Base-by-base conservation (phyloP, 106 monocot species). In the Iris macrosiphon region DNA sequence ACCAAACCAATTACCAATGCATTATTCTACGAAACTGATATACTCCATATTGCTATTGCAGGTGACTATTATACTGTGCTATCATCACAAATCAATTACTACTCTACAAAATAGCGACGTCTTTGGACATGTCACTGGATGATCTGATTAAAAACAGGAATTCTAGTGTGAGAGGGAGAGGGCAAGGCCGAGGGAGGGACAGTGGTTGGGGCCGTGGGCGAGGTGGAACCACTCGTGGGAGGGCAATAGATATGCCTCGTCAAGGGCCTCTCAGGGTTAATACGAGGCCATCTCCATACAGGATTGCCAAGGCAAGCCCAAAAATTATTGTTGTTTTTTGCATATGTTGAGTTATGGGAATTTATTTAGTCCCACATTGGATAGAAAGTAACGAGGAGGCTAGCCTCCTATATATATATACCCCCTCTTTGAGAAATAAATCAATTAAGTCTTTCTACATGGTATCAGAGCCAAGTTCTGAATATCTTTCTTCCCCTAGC, bases 261-360 rank as follows among this genome's bases (percentile, higher is more conserved):
- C 75, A 75, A 64, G 80, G 95, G 58, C 76, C 70, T 62, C 79
- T 89, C 27, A 70, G 82, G 37, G 76, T 82, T 66, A 79, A 72
- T 66, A 63, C 47, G 46, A 85, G 69, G 15, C 58, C 81, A 45
- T 72, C 85, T 45, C 47, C 89, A 50, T 85, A 69, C 51, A 85
- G 73, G 63, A 85, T 89, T 76, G 79, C 89, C 40, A 85, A 96
- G 95, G 95, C 95, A 96, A 96, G 95, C 77, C 31, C 65, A 61
- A 75, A 66, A 76, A 18, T 32, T 58, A 68, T 80, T 41, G 59
- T 50, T 77, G 33, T 75, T 84, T 83, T 84, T 70, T 75, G 55
- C 59, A 75, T 67, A 58, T n/a, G n/a, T n/a, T n/a, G n/a, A n/a
- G n/a, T n/a, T n/a, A n/a, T n/a, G n/a, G n/a, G n/a, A n/a, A n/a